A percentile compares a stretch with the other conserved stretches of the same genome.
Conservation (phyloP, 2,329 filamentous ascomycete species). For the Zasmidium angulare region DNA sequence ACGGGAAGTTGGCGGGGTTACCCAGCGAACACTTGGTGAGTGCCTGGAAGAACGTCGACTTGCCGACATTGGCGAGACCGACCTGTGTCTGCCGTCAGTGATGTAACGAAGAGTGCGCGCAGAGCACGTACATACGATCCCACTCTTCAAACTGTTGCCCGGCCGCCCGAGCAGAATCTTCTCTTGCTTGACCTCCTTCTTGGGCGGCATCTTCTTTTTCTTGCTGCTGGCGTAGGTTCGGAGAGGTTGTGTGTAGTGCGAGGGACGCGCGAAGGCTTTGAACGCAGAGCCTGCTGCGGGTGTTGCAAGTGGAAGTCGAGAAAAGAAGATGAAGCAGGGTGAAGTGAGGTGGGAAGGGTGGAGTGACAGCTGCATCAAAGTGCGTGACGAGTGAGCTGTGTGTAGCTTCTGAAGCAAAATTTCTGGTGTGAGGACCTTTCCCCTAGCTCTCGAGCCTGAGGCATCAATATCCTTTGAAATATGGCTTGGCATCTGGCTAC, state of each 20-base stretch:
- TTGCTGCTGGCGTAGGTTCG: conserved; percentile 54
- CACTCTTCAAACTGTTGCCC: conserved; percentile 98
- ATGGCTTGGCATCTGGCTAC: no score
- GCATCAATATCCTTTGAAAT: no score
- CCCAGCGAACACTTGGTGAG: conserved; percentile 97
- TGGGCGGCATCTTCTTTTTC: conserved; percentile 83
- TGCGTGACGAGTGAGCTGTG: background rate
- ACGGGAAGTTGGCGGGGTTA: conserved; percentile 97
- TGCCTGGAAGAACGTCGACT: conserved; percentile 98
- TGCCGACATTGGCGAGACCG: conserved; percentile 97
- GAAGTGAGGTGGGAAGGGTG: conserved; percentile 21
- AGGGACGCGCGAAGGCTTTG: conserved; percentile 17
- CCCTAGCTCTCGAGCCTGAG: background rate
- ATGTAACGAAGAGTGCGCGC: conserved; percentile 34
- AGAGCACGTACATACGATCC: conserved; percentile 63
- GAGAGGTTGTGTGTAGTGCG: conserved; percentile 21
- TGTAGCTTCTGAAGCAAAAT: background rate
- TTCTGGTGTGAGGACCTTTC: background rate
- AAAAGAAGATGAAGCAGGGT: conserved; percentile 28
- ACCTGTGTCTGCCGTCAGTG: conserved; percentile 63
- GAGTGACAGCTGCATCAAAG: background rate
- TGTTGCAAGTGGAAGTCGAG: conserved; percentile 17
- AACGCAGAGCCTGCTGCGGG: conserved; percentile 38
- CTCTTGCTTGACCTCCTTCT: conserved; percentile 88
- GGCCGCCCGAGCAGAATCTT: conserved; percentile 95